Conservation (phyloP, 257 asterid species). For the Solanum piurae region DNA sequence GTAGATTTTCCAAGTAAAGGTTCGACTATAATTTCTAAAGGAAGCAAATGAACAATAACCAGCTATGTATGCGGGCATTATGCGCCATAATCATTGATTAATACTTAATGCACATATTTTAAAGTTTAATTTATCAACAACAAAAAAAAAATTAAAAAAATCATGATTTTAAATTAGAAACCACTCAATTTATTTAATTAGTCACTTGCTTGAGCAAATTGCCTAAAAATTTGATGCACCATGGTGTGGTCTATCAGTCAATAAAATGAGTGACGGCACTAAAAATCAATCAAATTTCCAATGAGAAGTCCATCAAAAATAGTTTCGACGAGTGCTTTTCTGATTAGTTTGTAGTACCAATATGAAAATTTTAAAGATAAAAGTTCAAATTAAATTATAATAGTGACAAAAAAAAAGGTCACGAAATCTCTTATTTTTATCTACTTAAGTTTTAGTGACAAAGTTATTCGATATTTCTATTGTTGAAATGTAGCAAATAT, state of each 20-base stretch:
- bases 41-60: neutral
- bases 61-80: neutral
- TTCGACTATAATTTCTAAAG: neutral
- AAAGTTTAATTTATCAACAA: neutral
- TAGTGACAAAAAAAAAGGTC: neutral
- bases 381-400: too few relatives aligned
- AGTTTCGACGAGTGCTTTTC: accelerated
- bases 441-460: neutral
- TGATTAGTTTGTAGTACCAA: neutral
- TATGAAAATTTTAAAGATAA: neutral
- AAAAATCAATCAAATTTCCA: neutral
- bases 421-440: neutral
- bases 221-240: neutral
- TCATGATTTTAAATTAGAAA: neutral
- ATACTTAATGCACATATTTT: neutral
- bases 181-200: neutral
- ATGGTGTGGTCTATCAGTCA: accelerated
- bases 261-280: neutral
- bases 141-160: neutral
- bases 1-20: neutral
- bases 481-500: accelerated
- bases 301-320: neutral
- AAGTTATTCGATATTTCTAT: neutral
- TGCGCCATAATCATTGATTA: neutral
- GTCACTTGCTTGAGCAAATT: neutral